Base-by-base conservation (phyloP, 257 asterid genomes). In the Solanum commersonii region DNA sequence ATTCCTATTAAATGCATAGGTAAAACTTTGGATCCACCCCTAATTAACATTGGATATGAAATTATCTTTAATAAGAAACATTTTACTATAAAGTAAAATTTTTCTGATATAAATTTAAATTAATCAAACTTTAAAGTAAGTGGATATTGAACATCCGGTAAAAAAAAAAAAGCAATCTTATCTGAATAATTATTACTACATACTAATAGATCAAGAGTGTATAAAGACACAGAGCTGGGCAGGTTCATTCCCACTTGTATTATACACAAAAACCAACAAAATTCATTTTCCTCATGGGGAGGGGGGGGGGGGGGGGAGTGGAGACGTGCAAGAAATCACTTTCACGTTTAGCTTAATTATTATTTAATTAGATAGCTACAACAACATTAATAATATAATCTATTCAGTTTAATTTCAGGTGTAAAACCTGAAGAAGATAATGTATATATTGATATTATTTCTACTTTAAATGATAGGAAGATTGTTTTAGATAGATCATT, bases 31-130 rank as follows among this genome's bases (percentile, higher is more conserved):
- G 8, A 33, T 72, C 5, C 5, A 1, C 20, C 77, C 8, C 20
- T 12, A 15, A 8, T 2, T 8, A 7, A 4, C 3, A 1, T 31
- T 71, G 13, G 1, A 15, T 15, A 8, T 16, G 18, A 71, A 71
- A 31, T 15, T 9, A 15, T 29, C 3, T 71, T 33, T 71, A 0
- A 71, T 33, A 71, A 0, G 0, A 72, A 18, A 20, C 1, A 1
- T 9, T 70, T 20, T 5, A 34, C 16, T 33, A 23, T 10, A 34
- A 35, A 35, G 5, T 10, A 2, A 73, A 35, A 20, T 1, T 4
- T 4, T 0, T 0, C 1, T 1, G 0, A 33, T 5, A 18, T 8
- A 4, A 33, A 33, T 33, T 8, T 34, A 0, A 31, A 34, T 34
- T 34, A 72, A 33, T 33, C 23, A 70, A 31, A 70, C 0, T 31